Evolutionary conservation across 2,329 filamentous ascomycete species (phyloP), one percentile per base, ranked within the genome.

Genomic region (Epichloe scottii): DNA sequence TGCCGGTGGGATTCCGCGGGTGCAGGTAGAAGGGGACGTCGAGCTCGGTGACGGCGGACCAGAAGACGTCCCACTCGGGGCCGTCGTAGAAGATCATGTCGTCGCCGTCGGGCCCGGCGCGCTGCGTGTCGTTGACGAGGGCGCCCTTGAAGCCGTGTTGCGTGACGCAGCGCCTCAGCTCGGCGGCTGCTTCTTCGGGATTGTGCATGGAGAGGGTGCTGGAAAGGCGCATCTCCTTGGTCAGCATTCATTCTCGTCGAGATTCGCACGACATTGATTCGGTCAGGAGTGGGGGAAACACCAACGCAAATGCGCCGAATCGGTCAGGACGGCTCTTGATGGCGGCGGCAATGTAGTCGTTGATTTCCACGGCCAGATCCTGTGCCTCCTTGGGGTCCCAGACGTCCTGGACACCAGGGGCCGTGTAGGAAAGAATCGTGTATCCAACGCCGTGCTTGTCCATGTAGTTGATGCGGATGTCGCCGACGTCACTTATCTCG

Each of bases 11-110:
- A 55, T 75, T 74, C 46, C 75, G 69, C 0, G 80, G 81, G 61
- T 85, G 81, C 1, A 85, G 68, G 58, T 84, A 85, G 46, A 85
- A 71, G 0, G 81, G 80, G 0, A 83, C 79, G 51, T 83, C 77
- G 0, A 85, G 73, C 42, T 82, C 76, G 1, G 70, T 71, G 8
- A 75, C 71, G 0, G 73, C 74, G 12, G 69, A 59, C 81, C 81
- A 84, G 70, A 85, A 84, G 21, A 73, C 62, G 56, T 81, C 78
- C 71, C 75, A 85, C 53, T 77, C 72, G 0, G 74, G 70, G 8
- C 72, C 67, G 59, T 85, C 82, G 65, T 84, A 85, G 66, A 83
- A 84, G 60, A 84, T 67, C 69, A 80, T 76, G 23, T 74, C 73
- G 51, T 82, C 77, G 38, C 79, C 79, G 52, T 81, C 76, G 0